Conservation (phyloP, 495 filamentous ascomycete genomes). For the Cryomyces minteri region DNA sequence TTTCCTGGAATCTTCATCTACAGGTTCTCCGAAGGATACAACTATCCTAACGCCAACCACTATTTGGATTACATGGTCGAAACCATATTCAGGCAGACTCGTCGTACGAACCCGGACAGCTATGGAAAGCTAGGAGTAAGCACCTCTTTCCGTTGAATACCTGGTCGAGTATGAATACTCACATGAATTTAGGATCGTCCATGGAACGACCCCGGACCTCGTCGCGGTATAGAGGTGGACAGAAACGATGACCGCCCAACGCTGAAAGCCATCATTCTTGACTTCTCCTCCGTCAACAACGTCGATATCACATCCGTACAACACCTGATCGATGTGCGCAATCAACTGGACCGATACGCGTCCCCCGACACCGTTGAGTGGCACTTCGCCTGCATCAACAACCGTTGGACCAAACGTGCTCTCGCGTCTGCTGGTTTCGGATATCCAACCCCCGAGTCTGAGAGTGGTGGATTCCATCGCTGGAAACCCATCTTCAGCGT, state of each 20-base stretch:
- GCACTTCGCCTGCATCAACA: slow-evolving; percentile 90
- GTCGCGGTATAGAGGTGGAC: slow-evolving; percentile 31
- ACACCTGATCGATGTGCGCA: slow-evolving; percentile 91
- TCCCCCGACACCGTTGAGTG: slow-evolving; percentile 76
- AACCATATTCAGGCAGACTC: slow-evolving; percentile 57
- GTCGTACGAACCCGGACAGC: slow-evolving; percentile 49
- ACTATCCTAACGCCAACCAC: slow-evolving; percentile 87
- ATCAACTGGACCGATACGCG: slow-evolving; percentile 83
- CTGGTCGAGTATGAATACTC: background rate
- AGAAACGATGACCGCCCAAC: slow-evolving; percentile 44
- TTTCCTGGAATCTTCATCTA: slow-evolving; percentile 97
- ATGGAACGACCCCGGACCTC: slow-evolving; percentile 88
- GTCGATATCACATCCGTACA: slow-evolving; percentile 90
- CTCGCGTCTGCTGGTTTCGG: slow-evolving; percentile 88
- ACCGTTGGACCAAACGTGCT: slow-evolving; percentile 93
- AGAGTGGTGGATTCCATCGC: slow-evolving; percentile 32
- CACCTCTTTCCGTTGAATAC: background rate
- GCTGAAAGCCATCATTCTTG: slow-evolving; percentile 82
- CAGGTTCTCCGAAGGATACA: slow-evolving; percentile 90
- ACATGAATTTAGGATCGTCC: slow-evolving; percentile 46
- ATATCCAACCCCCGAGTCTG: slow-evolving; percentile 44
- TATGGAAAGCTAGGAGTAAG: slow-evolving; percentile 41
- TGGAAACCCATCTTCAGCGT: slow-evolving; percentile 98
- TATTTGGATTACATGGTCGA: slow-evolving; percentile 67
- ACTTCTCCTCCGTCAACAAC: slow-evolving; percentile 92